These are phyloP conservation scores for Echites panduratus DNA, from an alignment of 257 asterid genomes.

Conservation along the genomic window DNA sequence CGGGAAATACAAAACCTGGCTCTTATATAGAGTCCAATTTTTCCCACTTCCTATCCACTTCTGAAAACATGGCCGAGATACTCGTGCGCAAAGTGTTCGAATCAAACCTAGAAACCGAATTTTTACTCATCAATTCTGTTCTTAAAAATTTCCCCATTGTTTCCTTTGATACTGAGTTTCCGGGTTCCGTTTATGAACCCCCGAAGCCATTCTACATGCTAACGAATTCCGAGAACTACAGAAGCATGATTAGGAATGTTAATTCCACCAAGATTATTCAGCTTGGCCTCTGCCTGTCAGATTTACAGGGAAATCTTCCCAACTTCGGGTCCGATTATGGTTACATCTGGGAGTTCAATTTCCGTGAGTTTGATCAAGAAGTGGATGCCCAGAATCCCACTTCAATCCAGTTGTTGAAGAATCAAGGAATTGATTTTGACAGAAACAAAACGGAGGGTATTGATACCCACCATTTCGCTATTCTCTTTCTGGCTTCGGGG, in stretches of 20 bases:
- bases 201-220: neutral
- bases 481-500: neutral
- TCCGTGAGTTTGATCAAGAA: conserved; percentile 23
- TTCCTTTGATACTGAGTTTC: conserved; percentile 25
- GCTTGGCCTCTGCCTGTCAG: conserved; percentile 32
- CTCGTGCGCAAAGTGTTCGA: neutral
- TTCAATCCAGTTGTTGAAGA: conserved; percentile 14
- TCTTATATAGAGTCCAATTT: too few relatives aligned
- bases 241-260: conserved; percentile 24
- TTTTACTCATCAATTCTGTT: neutral
- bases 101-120: neutral
- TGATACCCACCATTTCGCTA: neutral
- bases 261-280: conserved; percentile 25
- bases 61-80: neutral
- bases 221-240: neutral
- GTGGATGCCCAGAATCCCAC: conserved; percentile 16
- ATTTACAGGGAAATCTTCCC: conserved; percentile 17
- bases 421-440: conserved; percentile 19
- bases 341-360: conserved; percentile 34
- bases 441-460: conserved; percentile 14
- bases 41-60: too few relatives aligned
- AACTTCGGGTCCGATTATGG: neutral
- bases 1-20: too few relatives aligned
- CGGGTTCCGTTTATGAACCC: conserved; percentile 5
- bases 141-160: neutral